Evolutionary conservation across 192 early-diverging fungal species (phyloP), one percentile per base, ranked within the genome.

Genomic region (Entrophospora sp.): DNA sequence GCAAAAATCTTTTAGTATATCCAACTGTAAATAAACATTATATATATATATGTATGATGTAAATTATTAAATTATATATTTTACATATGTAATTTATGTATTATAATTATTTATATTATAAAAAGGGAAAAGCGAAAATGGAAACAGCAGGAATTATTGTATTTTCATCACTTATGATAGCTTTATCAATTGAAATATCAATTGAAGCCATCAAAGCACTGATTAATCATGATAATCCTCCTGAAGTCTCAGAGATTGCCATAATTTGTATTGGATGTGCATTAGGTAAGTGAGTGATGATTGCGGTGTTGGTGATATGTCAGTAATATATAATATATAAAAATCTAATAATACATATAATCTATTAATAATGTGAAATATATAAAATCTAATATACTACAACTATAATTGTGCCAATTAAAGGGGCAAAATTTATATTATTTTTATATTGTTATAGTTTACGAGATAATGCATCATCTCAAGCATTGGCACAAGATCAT

Each of bases 121-220:
- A 35, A 28, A 38, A 82, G 82, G 89, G 89, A 27, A 84, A 88
- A 57, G 78, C 83, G 20, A 78, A 87, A 37, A 82, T 89, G 68
- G 89, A 91, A 69, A 89, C 88, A 9, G 81, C 83, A 10, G 89
- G 89, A 30, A 87, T 87, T 0, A 89, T 91, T 64, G 81, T 91
- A 12, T 91, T 91, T 77, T 73, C 88, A 0, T 81, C 81, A 8
- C 76, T 89, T n/a, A 91, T 89, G 89, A 77, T 79, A 43, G 84
- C 87, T 6, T 79, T 89, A 6, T 85, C 88, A 3, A 72, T 89
- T 5, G 79, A 84, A 42, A 73, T 91, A 36, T 69, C 81, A 80
- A 77, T 86, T 12, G 88, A 91, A 62, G 81, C 85, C 1, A 70
- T 79, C 9, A 71, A 78, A 45, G 80, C 90, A 13, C 70, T 94